Conservation (phyloP, 768 basidiomycete genomes). For the Mycena metata region DNA sequence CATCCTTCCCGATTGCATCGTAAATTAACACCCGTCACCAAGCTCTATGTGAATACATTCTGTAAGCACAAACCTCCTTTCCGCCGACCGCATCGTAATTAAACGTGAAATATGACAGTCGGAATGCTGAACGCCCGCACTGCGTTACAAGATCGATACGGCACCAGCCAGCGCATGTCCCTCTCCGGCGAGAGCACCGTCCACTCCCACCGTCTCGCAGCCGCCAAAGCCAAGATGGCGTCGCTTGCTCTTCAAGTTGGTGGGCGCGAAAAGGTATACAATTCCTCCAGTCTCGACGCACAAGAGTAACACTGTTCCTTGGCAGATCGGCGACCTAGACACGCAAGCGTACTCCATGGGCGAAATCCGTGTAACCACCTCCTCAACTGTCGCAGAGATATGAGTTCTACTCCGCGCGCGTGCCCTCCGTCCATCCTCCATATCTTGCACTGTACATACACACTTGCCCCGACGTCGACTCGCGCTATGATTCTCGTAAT, state of each 20-base stretch:
- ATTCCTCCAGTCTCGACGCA: background rate
- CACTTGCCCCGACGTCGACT: too few species aligned
- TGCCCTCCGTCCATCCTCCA: too few species aligned
- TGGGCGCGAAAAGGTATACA: conserved; percentile 6
- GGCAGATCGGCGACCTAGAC: conserved; percentile 10
- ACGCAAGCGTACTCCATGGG: conserved; percentile 23
- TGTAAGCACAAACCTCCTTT: conserved; percentile 54
- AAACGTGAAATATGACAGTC: conserved; percentile 26
- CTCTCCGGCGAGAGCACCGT: conserved; percentile 10
- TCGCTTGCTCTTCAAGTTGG: too few species aligned
- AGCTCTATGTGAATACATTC: conserved; percentile 64
- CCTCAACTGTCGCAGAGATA: conserved; percentile 25
- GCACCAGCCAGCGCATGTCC: conserved; percentile 26
- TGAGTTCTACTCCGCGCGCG: background rate
- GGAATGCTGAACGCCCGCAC: conserved; percentile 36
- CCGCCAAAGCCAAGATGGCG: background rate
- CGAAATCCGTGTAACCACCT: conserved; percentile 32
- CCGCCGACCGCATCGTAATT: background rate
- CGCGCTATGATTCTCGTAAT: too few species aligned
- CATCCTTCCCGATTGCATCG: too few species aligned
- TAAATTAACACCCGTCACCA: conserved; percentile 27
- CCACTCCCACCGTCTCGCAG: background rate
- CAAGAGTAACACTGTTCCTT: background rate
- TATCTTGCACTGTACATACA: too few species aligned
- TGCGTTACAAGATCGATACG: conserved; percentile 26